A percentile compares a stretch with the other conserved stretches of the same genome.
Conservation (phyloP, 129 eudicot species). For the Cynara cardunculus region DNA sequence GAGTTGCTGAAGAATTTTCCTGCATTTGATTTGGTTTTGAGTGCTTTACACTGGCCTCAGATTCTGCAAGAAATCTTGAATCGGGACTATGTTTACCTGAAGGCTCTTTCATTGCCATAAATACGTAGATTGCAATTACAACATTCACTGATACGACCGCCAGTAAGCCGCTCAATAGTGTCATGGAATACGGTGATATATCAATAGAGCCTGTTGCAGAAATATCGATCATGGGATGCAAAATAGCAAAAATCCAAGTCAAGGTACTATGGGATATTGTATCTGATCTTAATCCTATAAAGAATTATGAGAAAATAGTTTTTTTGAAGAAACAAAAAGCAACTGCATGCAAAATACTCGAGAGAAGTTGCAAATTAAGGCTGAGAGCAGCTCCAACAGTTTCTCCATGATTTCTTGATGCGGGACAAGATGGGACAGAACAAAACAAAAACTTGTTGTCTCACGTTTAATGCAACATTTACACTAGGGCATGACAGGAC, state of each 20-base stretch:
- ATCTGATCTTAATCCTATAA: background rate
- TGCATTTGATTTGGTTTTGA: conserved; percentile 25
- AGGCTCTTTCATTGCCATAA: conserved; percentile 79
- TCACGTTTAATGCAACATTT: too few species aligned
- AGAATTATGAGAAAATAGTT: background rate
- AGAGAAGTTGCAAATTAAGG: too few species aligned
- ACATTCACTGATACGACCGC: conserved; percentile 82
- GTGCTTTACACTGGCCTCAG: conserved; percentile 59
- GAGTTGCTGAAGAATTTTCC: conserved; percentile 28
- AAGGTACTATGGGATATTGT: background rate
- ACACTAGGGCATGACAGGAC: background rate
- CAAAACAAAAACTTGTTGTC: too few species aligned
- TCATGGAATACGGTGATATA: conserved; percentile 57
- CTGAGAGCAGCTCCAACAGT: background rate
- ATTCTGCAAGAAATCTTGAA: conserved; percentile 76
- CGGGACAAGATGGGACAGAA: too few species aligned
- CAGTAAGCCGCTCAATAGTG: conserved; percentile 70
- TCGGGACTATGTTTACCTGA: conserved; percentile 72
- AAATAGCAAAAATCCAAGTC: background rate
- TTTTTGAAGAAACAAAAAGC: background rate
- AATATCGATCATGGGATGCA: background rate
- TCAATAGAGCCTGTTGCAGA: conserved; percentile 44
- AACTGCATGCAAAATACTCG: background rate
- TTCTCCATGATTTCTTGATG: background rate
- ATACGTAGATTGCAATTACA: conserved; percentile 70